Base-by-base conservation (phyloP, 2,329 filamentous ascomycete species). In the Monosporascus sp. region DNA sequence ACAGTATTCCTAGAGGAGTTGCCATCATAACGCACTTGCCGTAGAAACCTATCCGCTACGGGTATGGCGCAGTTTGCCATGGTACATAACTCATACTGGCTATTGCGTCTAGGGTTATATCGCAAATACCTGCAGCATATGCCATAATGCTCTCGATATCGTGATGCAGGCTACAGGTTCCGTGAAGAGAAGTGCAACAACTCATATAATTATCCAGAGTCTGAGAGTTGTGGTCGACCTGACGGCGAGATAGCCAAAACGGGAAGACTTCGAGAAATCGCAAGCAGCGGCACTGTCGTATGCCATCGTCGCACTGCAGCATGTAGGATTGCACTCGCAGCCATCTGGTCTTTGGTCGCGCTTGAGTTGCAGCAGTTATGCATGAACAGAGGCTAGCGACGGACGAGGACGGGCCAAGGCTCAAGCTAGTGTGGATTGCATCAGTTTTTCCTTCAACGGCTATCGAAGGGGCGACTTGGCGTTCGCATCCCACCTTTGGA, bases 231-330 rank as follows among this genome's bases (percentile, higher is more conserved):
- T 65, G 62, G 62, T 58, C 58, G 51, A 57, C 52, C 57, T 54
- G 51, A 60, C 62, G 62, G 63, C 59, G 47, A 56, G 59, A 57
- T 49, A 47, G 48, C 62, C 57, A 39, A 51, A 62, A 60, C 49
- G 50, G 62, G 63, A 64, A 65, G 62, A 62, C 61, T 65, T 65
- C 63, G 59, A 65, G 63, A 65, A 65, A 54, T 53, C 51, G 54
- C 54, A 54, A 54, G 54, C 50, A 53, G 56, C 58, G 57, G 52
- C 56, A 59, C 59, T 54, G 62, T 61, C 54, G 56, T 54, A 63
- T 62, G 57, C 55, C 57, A 53, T 56, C 55, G 60, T 62, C 52
- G 51, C 59, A 62, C 57, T 62, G 62, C 60, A 60, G 53, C 50
- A 44, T 56, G 38, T 51, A 58, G 52, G 51, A 41, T 39, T 50